These are phyloP conservation scores for Solanum corneliomulleri DNA, from an alignment of 257 asterid species.

Conservation along the genomic window DNA sequence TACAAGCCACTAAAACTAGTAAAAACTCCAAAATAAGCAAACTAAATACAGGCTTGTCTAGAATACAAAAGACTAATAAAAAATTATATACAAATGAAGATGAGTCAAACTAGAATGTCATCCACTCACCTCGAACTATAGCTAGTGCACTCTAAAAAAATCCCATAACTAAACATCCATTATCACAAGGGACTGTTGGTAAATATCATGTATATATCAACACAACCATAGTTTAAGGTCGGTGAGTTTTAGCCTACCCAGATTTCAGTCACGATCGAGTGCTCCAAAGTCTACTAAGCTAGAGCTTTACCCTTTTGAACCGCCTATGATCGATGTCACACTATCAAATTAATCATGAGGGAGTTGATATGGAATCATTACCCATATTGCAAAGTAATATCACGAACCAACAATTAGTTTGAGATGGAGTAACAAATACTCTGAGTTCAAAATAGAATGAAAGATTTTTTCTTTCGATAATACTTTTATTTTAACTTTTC, in stretches of 20 bases:
- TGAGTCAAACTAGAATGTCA: background rate
- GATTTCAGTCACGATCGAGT: background rate
- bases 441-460: fast-evolving
- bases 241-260: background rate
- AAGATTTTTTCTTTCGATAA: no score
- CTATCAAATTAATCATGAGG: background rate
- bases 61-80: background rate
- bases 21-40: background rate
- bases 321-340: background rate
- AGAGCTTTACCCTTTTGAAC: background rate
- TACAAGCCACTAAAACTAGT: background rate
- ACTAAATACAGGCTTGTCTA: background rate
- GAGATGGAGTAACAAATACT: background rate
- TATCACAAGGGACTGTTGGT: background rate
- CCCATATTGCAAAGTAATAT: background rate
- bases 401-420: background rate
- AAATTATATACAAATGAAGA: background rate
- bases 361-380: no score
- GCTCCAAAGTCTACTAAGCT: background rate
- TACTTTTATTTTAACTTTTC: no score
- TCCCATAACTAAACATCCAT: background rate
- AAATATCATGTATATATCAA: background rate
- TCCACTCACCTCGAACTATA: background rate
- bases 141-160: background rate
- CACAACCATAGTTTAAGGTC: background rate